Percentiles rank a stretch among this genome's conserved stretches.
These are phyloP conservation scores for Pythium biforme DNA, from an alignment of 352 stramenopile species.

Conservation along the genomic window DNA sequence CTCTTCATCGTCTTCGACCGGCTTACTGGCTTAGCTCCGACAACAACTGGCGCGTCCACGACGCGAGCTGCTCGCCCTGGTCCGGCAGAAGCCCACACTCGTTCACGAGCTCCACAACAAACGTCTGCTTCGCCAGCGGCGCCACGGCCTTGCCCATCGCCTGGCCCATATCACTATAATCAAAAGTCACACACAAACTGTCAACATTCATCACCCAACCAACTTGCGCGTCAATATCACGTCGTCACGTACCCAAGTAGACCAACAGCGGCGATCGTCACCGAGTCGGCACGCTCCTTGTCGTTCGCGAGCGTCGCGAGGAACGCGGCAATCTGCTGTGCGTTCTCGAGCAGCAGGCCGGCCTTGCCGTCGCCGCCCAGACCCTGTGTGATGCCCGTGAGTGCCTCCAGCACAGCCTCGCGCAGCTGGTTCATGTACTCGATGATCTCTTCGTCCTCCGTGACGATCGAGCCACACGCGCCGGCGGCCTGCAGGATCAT, in stretches of 20 bases:
- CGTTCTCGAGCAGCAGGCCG: slow-evolving; percentile 76
- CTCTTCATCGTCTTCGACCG: slow-evolving; percentile 31
- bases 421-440: slow-evolving; percentile 97
- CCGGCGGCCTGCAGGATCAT: slow-evolving; percentile 88
- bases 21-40: slow-evolving; percentile 48
- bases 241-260: slow-evolving; percentile 76
- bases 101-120: slow-evolving; percentile 69
- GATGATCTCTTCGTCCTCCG: slow-evolving; percentile 97
- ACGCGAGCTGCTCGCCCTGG: slow-evolving; percentile 67
- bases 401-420: slow-evolving; percentile 95
- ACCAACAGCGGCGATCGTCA: slow-evolving; percentile 91
- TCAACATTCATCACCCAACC: not conserved
- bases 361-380: slow-evolving; percentile 90
- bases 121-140: slow-evolving; percentile 61
- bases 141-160: slow-evolving; percentile 70
- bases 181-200: slow-evolving; percentile 23
- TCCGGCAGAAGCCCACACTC: slow-evolving; percentile 64
- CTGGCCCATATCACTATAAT: slow-evolving; percentile 75
- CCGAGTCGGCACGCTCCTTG: slow-evolving; percentile 73
- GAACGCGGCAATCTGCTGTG: slow-evolving; percentile 88
- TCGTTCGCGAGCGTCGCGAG: slow-evolving; percentile 86
- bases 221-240: not conserved
- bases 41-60: slow-evolving; percentile 77
- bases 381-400: slow-evolving; percentile 96
- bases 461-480: slow-evolving; percentile 80